Base-by-base conservation (phyloP, 192 early-diverging fungal genomes). In the Phycomyces nitens region DNA sequence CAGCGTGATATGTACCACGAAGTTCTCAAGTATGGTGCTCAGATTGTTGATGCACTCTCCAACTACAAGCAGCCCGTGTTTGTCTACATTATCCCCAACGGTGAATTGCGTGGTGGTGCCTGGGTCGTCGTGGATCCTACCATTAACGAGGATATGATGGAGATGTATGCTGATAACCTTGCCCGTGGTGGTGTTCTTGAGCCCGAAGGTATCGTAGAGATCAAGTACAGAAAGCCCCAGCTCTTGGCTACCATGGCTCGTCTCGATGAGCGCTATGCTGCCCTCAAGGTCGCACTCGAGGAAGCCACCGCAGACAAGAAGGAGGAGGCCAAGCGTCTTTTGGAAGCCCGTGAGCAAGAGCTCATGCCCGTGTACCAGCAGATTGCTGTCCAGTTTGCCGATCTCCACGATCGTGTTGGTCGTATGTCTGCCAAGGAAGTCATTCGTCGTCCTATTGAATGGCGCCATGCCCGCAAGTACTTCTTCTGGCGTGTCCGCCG, bases 1-100 rank as follows among this genome's bases (percentile, higher is more conserved):
- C 97, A 99, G 76, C 90, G 90, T 71, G 97, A 99, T 77, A 96
- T 99, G 93, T 98, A 89, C 84, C 91, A 96, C 76, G 97, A 96
- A 75, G 85, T 99, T 9, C 84, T 99, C 59, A 99, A 99, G 75
- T 99, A 95, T 72, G 97, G 95, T 50, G 86, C 97, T 9, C 85
- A 91, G 75, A 99, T 99, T 69, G 97, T 99, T 53, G 97, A 99
- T 81, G 94, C 97, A 9, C 86, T 99, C 44, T 68, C 85, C n/a
- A 86, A 88, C 58, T 99, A 99, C 88, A 88, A 91, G 75, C 95
- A 97, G 75, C 95, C 97, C 10, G 91, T 99, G 27, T 97, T 99
- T 72, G 91, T 99, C 14, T 99, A 99, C 71, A 81, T 99, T 20
- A 79, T 98, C 14, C 89, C 89, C 43, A 88, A 91, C 65, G 97